Evolutionary conservation across 2,329 filamentous ascomycete genomes (phyloP), one percentile per base, ranked within the genome.

Genomic region (Fusarium zealandicum): DNA sequence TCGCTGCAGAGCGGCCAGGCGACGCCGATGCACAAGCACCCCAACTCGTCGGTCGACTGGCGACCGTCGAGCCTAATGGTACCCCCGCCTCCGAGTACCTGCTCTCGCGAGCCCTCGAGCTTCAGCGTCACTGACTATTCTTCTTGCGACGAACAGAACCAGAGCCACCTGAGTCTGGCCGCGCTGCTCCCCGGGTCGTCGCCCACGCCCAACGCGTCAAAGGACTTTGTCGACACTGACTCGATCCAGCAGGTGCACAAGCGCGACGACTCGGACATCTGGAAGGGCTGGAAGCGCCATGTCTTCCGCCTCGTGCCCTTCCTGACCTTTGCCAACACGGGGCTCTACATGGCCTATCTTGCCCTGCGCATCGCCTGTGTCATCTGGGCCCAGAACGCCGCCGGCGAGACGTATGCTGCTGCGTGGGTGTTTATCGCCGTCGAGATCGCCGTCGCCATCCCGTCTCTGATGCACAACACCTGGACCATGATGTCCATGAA

Each of bases 401-500:
- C 71, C 4, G 41, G 66, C 4, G 66, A 71, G 17, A 72, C 72
- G 2, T 85, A 79, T 55, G 72, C 75, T 5, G 76, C 79, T 37
- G 82, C 82, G 3, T 85, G 82, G 82, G 65, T 83, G 6, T 85
- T 85, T 59, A 80, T 85, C 47, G 79, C 72, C 18, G 76, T 84
- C 51, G 82, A 85, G 64, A 68, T 83, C 32, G 72, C 74, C n/a
- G 76, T 80, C 7, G 79, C 81, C 5, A 75, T 84, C 45, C 83
- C 82, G 6, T 76, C 80, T 4, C 70, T 84, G 30, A 77, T 84
- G 73, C 82, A 85, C 72, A 82, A 83, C 61, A 72, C 78, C 31
- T 85, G 81, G 80, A 83, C 81, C 2, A 79, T 85, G 76, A 77
- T 79, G 72, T 79, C 81, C 1, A 70, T 84, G 58, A 83, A 84